These are phyloP conservation scores for Chlorella ohadii DNA, from an alignment of 139 green algal genomes.

Conservation along the genomic window DNA sequence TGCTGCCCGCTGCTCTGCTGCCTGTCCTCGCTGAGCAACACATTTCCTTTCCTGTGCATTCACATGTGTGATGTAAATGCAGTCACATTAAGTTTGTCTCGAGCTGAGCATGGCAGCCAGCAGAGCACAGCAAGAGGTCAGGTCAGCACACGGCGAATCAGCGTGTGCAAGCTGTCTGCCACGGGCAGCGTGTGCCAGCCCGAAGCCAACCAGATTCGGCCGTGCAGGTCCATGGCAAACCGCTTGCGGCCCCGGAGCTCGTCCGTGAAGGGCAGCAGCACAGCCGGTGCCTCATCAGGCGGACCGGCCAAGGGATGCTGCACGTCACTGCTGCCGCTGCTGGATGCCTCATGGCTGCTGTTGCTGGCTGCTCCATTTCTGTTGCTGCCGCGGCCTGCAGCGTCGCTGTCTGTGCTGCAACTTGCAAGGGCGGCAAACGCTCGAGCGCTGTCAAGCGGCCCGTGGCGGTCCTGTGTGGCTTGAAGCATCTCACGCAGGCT, in stretches of 20 bases:
- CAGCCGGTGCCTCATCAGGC: not conserved
- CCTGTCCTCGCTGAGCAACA: no score
- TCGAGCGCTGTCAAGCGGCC: not conserved
- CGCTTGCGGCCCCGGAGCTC: slow-evolving; percentile 6
- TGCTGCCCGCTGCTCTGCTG: no score
- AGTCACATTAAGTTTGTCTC: no score
- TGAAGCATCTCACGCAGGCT: slow-evolving; percentile 9
- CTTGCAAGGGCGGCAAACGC: not conserved
- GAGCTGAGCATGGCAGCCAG: no score
- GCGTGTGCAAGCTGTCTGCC: no score
- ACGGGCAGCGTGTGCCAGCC: not conserved
- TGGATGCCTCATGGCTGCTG: not conserved
- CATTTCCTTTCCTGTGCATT: no score
- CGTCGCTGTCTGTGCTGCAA: not conserved
- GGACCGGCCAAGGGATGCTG: not conserved
- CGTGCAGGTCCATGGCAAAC: not conserved
- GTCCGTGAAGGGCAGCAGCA: slow-evolving; percentile 13
- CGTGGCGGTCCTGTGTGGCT: slow-evolving; percentile 9
- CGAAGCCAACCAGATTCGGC: not conserved
- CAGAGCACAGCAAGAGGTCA: no score
- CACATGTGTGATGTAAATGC: no score
- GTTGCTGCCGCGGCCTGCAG: not conserved
- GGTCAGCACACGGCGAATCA: no score
- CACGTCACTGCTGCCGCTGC: not conserved
- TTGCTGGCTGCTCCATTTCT: not conserved